phyloP scores from a whole-genome alignment of 1,139 yeast species.

The Hemisphaericaspora xylofermentans region DNA sequence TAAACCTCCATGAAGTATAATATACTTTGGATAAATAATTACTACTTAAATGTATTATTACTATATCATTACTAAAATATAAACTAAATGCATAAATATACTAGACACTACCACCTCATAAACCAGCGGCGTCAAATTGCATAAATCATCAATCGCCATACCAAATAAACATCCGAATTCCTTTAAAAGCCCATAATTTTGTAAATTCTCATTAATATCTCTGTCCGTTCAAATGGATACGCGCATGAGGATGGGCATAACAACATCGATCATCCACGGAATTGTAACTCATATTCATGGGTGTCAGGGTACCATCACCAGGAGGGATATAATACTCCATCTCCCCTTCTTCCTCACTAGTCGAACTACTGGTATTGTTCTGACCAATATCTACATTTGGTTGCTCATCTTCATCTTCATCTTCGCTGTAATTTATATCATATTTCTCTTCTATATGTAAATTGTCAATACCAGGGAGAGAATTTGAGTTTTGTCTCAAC shows the following conservation, averaged over 20 bases:
- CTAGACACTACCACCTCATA: neutral
- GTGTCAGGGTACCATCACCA: conserved; percentile 29
- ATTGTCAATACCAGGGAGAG: conserved; percentile 17
- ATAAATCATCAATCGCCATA: neutral
- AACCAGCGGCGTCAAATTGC: too few relatives aligned
- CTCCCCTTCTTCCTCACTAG: conserved; percentile 18
- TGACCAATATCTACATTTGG: conserved; percentile 6
- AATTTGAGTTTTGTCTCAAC: conserved; percentile 5
- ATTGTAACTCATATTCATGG: conserved; percentile 24
- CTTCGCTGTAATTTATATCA: conserved; percentile 31
- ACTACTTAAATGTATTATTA: neutral
- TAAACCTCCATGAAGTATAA: too few relatives aligned
- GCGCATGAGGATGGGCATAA: conserved; percentile 44
- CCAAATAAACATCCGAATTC: neutral
- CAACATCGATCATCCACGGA: conserved; percentile 35
- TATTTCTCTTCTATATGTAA: conserved; percentile 22
- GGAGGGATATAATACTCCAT: conserved; percentile 27
- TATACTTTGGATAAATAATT: too few relatives aligned
- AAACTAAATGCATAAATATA: neutral
- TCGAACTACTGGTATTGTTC: conserved; percentile 15
- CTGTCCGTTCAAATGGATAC: conserved; percentile 23
- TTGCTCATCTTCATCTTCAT: conserved; percentile 16
- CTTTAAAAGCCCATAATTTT: neutral
- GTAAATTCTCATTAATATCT: neutral
- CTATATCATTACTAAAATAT: neutral